phyloP scores from a whole-genome alignment of 2,329 filamentous ascomycete genomes.

The Nothopassalora personata region DNA sequence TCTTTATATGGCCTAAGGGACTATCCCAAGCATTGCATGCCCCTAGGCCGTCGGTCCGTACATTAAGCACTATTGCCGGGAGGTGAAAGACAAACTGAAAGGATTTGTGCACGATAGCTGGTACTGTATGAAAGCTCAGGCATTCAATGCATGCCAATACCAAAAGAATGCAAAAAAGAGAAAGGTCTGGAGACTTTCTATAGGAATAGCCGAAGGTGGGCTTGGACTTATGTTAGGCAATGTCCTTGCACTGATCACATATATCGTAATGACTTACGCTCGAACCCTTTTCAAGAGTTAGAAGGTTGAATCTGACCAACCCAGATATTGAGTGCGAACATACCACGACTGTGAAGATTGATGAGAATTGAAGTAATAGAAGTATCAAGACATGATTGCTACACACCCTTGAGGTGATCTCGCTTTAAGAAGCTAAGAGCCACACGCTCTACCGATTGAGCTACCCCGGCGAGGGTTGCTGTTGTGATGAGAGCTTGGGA shows the following conservation, averaged over 20 bases:
- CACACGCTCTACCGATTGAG: conserved; percentile 52
- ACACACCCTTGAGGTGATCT: neutral
- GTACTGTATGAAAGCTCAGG: too few relatives aligned
- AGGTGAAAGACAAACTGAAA: too few relatives aligned
- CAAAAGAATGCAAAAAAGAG: neutral
- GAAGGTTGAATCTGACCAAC: neutral
- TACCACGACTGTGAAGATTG: neutral
- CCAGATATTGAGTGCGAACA: neutral
- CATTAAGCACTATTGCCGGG: too few relatives aligned
- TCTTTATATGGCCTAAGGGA: too few relatives aligned
- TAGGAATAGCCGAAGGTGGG: conserved; percentile 1
- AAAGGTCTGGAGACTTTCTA: neutral
- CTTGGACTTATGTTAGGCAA: neutral
- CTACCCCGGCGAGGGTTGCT: conserved; percentile 39
- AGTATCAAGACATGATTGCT: neutral
- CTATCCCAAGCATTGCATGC: too few relatives aligned
- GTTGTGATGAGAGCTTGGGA: neutral
- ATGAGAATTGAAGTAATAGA: neutral
- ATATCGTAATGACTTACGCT: neutral
- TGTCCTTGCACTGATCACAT: neutral
- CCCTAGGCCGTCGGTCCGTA: too few relatives aligned
- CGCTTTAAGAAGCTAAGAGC: conserved; percentile 37
- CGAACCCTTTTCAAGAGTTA: neutral
- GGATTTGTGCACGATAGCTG: too few relatives aligned
- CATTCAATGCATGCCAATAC: neutral